These are phyloP conservation scores for Aegle marmelos DNA, from an alignment of 345 rosid species.

Conservation along the genomic window DNA sequence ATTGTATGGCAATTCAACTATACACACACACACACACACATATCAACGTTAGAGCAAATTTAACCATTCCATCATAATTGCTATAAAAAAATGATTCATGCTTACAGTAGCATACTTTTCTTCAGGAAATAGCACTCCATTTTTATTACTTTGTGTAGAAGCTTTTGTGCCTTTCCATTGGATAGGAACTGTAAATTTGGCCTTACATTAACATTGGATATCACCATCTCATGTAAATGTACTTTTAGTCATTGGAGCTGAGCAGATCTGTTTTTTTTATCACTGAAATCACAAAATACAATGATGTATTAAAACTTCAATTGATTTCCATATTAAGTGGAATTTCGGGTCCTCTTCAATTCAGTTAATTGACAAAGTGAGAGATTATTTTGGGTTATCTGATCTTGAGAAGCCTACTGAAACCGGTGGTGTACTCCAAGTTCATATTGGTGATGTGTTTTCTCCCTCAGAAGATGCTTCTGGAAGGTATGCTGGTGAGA, in stretches of 20 bases:
- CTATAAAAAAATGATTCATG: not conserved
- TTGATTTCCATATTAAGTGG: not conserved
- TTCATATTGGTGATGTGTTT: slow-evolving; percentile 64
- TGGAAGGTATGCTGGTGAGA: slow-evolving; percentile 63
- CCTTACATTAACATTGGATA: not conserved
- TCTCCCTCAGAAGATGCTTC: slow-evolving; percentile 31
- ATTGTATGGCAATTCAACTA: slow-evolving; percentile 42
- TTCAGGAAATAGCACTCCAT: not conserved
- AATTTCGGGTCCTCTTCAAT: slow-evolving; percentile 18
- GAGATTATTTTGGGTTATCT: slow-evolving; percentile 62
- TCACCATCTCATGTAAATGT: not conserved
- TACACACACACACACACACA: no score
- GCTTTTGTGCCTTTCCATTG: not conserved
- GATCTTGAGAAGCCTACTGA: slow-evolving; percentile 56
- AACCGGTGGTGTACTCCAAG: slow-evolving; percentile 52
- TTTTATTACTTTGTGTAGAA: not conserved
- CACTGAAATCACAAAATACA: no score
- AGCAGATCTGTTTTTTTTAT: not conserved
- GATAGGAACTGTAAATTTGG: not conserved
- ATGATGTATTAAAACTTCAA: not conserved
- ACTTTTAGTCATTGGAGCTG: not conserved
- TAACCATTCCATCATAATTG: not conserved
- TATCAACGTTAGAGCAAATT: not conserved
- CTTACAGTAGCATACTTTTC: not conserved
- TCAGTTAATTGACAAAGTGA: slow-evolving; percentile 67